Evolutionary conservation across 2,329 filamentous ascomycete species (phyloP), one percentile per base, ranked within the genome.

Genomic region (Chrysoporthe deuterocubensis): DNA sequence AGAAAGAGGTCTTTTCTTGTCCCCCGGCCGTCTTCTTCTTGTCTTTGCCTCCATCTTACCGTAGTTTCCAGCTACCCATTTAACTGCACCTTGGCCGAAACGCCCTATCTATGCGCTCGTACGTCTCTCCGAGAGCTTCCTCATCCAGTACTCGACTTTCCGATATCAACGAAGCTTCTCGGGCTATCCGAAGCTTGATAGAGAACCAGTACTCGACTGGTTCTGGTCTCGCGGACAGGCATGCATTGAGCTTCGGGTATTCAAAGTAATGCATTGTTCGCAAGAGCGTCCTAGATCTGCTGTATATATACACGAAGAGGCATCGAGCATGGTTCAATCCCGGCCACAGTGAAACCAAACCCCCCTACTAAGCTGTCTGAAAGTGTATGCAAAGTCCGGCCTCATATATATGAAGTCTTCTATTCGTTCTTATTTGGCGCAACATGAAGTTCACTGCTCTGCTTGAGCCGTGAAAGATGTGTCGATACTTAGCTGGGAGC

Each of bases 51-150:
- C 26, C 26, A 26, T 26, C 26, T 26, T 26, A 26, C 26, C 26
- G 26, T 26, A 26, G 26, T 26, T 26, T 26, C 26, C 26, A 26
- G 26, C 26, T 26, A 26, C 26, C 26, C 26, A 26, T 26, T 26
- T 26, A 26, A 26, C 26, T 26, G 26, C 26, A 26, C 26, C 26
- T 26, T 26, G 26, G 26, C 26, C 26, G 37, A 9, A 40, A 40
- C 37, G 9, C 37, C 37, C 9, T 2, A 7, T 40, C 37, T 40
- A 40, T 40, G 6, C 37, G 37, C 37, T 40, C 37, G 9, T 40
- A 4, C 87, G 85, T 63, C 77, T 81, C 4, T 75, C 87, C 0
- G 85, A 85, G 0, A 61, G 64, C 14, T 9, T 40, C 9, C 37
- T 40, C 37, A 40, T 40, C 37, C 9, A 40, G 37, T 7, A 40